Base-by-base conservation (phyloP, 805 yeast species). In the Blastobotrys chiropterorum region DNA sequence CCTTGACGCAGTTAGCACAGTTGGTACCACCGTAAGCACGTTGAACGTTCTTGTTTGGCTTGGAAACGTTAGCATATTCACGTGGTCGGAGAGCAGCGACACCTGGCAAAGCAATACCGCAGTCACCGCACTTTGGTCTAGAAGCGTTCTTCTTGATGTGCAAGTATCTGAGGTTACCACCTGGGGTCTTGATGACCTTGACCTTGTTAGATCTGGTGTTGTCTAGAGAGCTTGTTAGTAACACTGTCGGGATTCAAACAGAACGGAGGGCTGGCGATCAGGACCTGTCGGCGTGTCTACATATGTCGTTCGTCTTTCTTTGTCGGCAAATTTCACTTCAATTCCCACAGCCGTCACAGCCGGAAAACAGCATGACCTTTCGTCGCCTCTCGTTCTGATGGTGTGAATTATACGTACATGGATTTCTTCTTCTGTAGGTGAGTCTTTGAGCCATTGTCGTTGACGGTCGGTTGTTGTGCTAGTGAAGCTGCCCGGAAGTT, bases 1-100 rank as follows among this genome's bases (percentile, higher is more conserved):
- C 96, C 86, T 92, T 92, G 75, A 92, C 98, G 82, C 96, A 89
- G 88, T 59, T 61, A 82, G 89, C 76, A 92, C 97, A 82, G 94
- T 89, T 82, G 86, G 86, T 72, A 88, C 99, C 99, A 83, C 99
- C 99, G 92, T 94, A 94, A 69, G 97, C 90, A 85, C 99, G 94
- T 73, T 92, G 90, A 67, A 94, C 99, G 67, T 96, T 86, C 85
- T 94, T 94, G 82, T 85, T 86, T 72, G 96, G 89, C 82, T 86
- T 90, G 66, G 98, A 89, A 67, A 92, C 82, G 67, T 80, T 77
- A 68, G 97, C 97, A 82, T 87, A 90, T 80, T 89, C 81, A 81
- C 97, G 88, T 82, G 99, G 98, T 85, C 99, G 90, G 74, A 92
- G 82, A 67, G 96, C 79, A 64, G 95, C 82, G 72, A 94, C 75